Conservation (phyloP, 1,284 basidiomycete genomes). For the Pseudozyma flocculosa region DNA sequence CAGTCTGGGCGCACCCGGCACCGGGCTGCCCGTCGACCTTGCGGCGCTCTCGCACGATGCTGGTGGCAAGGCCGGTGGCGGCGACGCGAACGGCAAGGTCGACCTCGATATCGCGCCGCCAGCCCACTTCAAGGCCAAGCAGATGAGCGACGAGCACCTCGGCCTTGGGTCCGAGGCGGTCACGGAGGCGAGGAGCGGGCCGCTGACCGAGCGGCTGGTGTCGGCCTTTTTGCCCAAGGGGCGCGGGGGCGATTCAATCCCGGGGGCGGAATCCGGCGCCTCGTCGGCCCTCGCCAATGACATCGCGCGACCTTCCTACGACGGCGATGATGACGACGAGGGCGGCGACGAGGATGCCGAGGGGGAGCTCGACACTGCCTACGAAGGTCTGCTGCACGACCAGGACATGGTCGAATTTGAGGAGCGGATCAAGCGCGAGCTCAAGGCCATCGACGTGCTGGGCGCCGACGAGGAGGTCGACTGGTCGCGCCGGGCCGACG, state of each 20-base stretch:
- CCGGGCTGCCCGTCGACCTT: constrained; percentile 18
- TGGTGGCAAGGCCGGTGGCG: constrained; percentile 1
- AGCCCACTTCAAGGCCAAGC: constrained; percentile 30
- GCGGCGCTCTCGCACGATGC: constrained; percentile 6
- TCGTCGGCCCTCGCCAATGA: no score
- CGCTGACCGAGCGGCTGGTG: constrained; percentile 44
- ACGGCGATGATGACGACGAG: constrained; percentile 1
- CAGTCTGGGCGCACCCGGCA: constrained; percentile 16
- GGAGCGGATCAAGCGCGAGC: constrained; percentile 63
- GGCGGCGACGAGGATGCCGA: constrained; percentile 35
- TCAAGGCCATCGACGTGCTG: constrained; percentile 62
- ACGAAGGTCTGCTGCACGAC: constrained; percentile 34
- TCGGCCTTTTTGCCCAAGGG: constrained; percentile 32
- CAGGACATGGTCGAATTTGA: constrained; percentile 63
- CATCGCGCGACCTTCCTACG: no score
- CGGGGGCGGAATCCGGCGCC: no score
- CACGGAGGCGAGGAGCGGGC: constrained; percentile 47
- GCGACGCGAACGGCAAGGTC: not conserved
- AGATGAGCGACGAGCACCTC: constrained; percentile 44
- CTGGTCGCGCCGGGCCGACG: constrained; percentile 64
- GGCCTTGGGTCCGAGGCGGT: constrained; percentile 29
- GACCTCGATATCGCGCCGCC: constrained; percentile 37
- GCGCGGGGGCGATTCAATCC: no score
- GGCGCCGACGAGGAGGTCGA: constrained; percentile 60
- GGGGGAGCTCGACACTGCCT: constrained; percentile 18